Conservation (phyloP, 345 rosid genomes). For the Diplotaxis tenuifolia region DNA sequence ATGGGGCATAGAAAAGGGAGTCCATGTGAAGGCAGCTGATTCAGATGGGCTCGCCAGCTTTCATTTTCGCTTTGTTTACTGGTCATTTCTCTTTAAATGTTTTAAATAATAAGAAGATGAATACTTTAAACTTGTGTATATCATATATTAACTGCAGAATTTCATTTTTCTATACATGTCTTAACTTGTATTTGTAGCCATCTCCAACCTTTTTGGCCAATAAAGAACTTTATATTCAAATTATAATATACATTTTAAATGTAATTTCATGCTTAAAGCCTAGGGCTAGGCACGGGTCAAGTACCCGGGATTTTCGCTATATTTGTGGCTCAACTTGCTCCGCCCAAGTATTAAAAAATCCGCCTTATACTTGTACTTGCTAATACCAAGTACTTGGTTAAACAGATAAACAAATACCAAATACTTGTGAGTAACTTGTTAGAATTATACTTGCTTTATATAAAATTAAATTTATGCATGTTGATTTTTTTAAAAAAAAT, state of each 20-base stretch:
- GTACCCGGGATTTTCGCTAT: too few relatives aligned
- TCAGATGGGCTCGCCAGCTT: constrained; percentile 37
- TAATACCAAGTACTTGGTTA: too few relatives aligned
- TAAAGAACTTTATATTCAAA: neutral
- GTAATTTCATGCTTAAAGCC: neutral
- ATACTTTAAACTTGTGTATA: constrained; percentile 9
- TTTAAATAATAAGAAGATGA: neutral
- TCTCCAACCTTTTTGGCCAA: constrained; percentile 19
- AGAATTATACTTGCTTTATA: too few relatives aligned
- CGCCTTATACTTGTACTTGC: too few relatives aligned
- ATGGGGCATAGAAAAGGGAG: constrained; percentile 33
- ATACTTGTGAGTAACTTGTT: too few relatives aligned
- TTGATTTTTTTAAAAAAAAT: too few relatives aligned
- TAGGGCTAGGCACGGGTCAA: too few relatives aligned
- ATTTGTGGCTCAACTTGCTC: too few relatives aligned
- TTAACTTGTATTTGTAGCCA: constrained; percentile 23
- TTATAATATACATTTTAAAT: neutral
- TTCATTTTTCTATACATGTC: neutral
- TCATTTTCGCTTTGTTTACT: constrained; percentile 15
- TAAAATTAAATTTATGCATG: too few relatives aligned
- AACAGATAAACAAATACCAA: too few relatives aligned
- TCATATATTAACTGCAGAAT: neutral
- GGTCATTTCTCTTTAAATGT: neutral
- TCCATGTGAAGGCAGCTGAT: constrained; percentile 38
- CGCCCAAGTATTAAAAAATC: too few relatives aligned